Evolutionary conservation across 257 asterid species (phyloP), one percentile per base, ranked within the genome.

Genomic region (Eustoma russellianum): DNA sequence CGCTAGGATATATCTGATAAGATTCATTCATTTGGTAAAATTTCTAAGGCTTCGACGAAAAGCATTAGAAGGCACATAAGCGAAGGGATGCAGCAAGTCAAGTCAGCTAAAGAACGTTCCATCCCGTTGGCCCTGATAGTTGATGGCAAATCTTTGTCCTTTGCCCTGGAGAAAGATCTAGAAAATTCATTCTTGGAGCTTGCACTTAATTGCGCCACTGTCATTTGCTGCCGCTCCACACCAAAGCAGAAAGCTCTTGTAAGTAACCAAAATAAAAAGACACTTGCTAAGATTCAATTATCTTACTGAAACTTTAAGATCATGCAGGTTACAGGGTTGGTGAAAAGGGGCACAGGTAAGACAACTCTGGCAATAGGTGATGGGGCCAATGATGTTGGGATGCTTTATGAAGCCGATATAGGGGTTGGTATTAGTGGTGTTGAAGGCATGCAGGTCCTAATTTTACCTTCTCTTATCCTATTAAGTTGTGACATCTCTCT

Each of bases 231-330:
- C 57, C 94, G 98, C 62, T 74, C 97, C 52, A 77, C 95, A 3
- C 98, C 98, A 48, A 91, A 91, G 72, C 98, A 91, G 75, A 91
- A 91, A 77, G 98, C 98, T 53, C 94, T 84, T 47, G 98, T 91
- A 70, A 59, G 97, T 75, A 24, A 24, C n/a, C n/a, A n/a, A n/a
- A n/a, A n/a, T n/a, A n/a, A n/a, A n/a, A n/a, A n/a, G 30, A 24
- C 30, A 24, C 30, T 55, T 51, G 53, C 43, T 70, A 61, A 62
- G 30, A 43, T 64, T 71, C 64, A 63, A 69, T 48, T 77, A 77
- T 78, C 76, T 67, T 68, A 82, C 70, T 60, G 58, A 63, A 60
- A 67, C 68, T 70, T 59, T 72, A 83, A 83, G 78, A 86, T 59
- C 69, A 52, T 77, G 80, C 93, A 91, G 98, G 97, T 91, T 60